phyloP scores from a whole-genome alignment of 2,329 filamentous ascomycete genomes.

The Stagonosporopsis rhizophila region DNA sequence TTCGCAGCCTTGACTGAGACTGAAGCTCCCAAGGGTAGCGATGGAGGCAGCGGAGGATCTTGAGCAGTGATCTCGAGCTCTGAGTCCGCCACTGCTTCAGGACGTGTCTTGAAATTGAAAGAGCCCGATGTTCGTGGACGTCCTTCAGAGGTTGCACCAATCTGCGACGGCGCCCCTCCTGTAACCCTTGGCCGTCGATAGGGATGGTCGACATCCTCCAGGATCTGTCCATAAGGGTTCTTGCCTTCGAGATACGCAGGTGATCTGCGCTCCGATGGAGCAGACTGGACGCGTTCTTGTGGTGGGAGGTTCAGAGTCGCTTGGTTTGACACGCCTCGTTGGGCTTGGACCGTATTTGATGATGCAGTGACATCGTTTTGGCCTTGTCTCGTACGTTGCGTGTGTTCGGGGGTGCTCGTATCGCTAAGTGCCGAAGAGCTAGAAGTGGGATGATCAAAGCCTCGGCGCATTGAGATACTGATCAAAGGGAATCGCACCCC shows the following conservation, averaged over 20 bases:
- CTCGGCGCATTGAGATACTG: conserved; percentile 33
- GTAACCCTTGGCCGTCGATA: conserved; percentile 23
- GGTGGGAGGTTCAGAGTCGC: conserved; percentile 12
- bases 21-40: conserved; percentile 13
- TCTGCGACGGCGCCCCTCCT: conserved; percentile 27
- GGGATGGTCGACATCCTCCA: conserved; percentile 33
- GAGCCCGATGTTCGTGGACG: conserved; percentile 27
- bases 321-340: conserved; percentile 16
- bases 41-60: conserved; percentile 12
- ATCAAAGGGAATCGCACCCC: background rate
- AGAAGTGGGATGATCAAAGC: conserved; percentile 28
- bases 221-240: conserved; percentile 43
- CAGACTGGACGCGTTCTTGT: conserved; percentile 7
- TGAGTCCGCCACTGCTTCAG: conserved; percentile 18
- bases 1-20: conserved; percentile 38
- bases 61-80: conserved; percentile 14
- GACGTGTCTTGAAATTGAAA: conserved; percentile 28
- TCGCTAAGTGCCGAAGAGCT: conserved; percentile 25
- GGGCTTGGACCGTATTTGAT: conserved; percentile 13
- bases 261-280: conserved; percentile 24
- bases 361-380: conserved; percentile 15
- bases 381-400: conserved; percentile 23
- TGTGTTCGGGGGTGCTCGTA: conserved; percentile 21
- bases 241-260: conserved; percentile 42
- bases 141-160: conserved; percentile 29